Evolutionary conservation across 2,329 filamentous ascomycete species (phyloP), one percentile per base, ranked within the genome.

Genomic region (Sclerotiophoma versabilis): DNA sequence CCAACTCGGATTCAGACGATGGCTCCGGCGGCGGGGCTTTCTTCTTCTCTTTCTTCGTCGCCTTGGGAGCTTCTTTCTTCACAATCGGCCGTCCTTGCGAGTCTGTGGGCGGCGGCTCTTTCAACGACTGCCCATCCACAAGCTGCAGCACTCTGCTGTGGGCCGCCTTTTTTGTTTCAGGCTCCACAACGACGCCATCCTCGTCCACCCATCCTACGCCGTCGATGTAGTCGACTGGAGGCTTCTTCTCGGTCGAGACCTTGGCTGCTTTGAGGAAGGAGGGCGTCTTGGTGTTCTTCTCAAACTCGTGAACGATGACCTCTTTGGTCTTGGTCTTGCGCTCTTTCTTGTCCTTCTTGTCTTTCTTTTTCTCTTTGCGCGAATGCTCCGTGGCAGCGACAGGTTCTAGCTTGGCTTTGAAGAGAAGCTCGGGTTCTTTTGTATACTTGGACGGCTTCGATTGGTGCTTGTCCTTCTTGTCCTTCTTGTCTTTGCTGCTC

Each of bases 161-260:
- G 30, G 66, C 69, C 17, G 70, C 72, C 49, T 71, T 75, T 7
- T 69, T 68, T 11, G 69, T 73, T 58, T 79, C 78, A 17, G 74
- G 75, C 73, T 96, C 90, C 2, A 96, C 84, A 1, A 97, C 78
- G 49, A 87, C 85, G 5, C 93, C 93, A 14, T 88, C 80, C 57
- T 87, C 84, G 65, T 96, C 89, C 0, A 96, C 83, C 93, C 95
- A 98, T 1, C 93, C 93, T 67, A 90, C 88, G 19, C 89, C 92
- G 48, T 96, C 89, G 33, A 95, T 84, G 71, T 88, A 97, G 50
- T 88, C 86, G 2, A 81, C 74, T 32, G 81, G 80, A n/a, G 79
- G 72, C 39, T 81, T 80, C 14, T 74, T 72, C 9, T 73, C 75
- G 2, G 76, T 76, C 1, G 77, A 72, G 5, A 78, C 75, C 34